phyloP scores from a whole-genome alignment of 2,329 filamentous ascomycete species.

The Ilyonectria mors-panacis region DNA sequence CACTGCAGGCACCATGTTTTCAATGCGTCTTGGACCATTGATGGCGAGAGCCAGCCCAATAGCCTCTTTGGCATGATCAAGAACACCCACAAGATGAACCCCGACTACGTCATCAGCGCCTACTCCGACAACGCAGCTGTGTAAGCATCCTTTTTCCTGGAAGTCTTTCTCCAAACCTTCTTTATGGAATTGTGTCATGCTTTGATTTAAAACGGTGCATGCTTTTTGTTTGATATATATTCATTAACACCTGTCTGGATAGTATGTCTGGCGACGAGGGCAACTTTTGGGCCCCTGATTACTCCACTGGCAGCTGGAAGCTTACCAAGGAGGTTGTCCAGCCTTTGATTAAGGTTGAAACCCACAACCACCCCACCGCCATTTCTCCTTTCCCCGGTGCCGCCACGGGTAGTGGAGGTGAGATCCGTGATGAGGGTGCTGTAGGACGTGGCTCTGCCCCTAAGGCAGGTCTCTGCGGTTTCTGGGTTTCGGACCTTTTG shows the following conservation, averaged over 20 bases:
- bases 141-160: conserved; percentile 35
- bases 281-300: conserved; percentile 86
- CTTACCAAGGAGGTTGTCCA: conserved; percentile 89
- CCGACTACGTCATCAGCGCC: conserved; percentile 89
- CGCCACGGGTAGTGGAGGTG: conserved; percentile 94
- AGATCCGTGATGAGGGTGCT: conserved; percentile 95
- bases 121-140: conserved; percentile 99
- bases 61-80: conserved; percentile 96
- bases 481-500: conserved; percentile 93
- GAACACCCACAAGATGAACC: conserved; percentile 90
- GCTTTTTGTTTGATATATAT: background rate
- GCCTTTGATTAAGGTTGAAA: conserved; percentile 94
- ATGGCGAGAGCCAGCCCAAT: conserved; percentile 83
- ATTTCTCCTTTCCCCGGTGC: conserved; percentile 95
- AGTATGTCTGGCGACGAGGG: conserved; percentile 57
- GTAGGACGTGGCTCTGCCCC: conserved; percentile 93
- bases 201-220: background rate
- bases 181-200: background rate
- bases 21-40: conserved; percentile 96
- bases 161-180: background rate
- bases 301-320: conserved; percentile 88
- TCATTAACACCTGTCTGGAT: conserved; percentile 19
- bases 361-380: conserved; percentile 96
- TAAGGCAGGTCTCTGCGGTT: conserved; percentile 92
- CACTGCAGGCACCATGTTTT: conserved; percentile 91